Evolutionary conservation across 306 rosid species (phyloP), one percentile per base, ranked within the genome.

Genomic region (Phaseolus lunatus): DNA sequence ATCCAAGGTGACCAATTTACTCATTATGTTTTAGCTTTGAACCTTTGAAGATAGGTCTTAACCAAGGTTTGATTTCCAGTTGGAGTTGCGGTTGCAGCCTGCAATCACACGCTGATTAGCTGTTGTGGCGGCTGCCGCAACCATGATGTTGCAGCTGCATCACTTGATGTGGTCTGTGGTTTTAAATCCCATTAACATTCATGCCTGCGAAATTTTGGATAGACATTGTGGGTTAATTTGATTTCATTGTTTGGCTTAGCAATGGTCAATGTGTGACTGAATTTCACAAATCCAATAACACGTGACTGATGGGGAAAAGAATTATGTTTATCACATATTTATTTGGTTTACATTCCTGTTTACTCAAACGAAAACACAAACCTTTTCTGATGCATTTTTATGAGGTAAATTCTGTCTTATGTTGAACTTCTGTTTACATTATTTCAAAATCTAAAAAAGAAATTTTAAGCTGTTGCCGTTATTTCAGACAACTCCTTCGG

Each of bases 1-100:
- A 95, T 87, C 83, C 88, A 43, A 95, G 98, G 99, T 91, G 79
- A 81, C 69, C 68, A 27, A 67, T 57, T 72, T n/a, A 72, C 45
- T 59, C 75, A 10, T 57, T 19, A 26, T 68, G 61, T 76, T 39
- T 63, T 67, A 27, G 12, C 37, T 45, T 64, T 72, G 75, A 49
- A 77, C 20, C 69, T 31, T 64, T 15, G 50, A 77, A n/a, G 54
- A 22, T 66, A 78, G 57, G 57, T 57, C 73, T 22, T 78, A 33
- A 19, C 22, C 41, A 64, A 19, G 9, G 70, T 37, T 37, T 35
- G 13, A 35, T 14, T 41, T 39, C 14, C 2, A 5, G 72, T 41
- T 22, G 35, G 10, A 2, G 53, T 41, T 19, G 11, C n/a, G n/a
- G n/a, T n/a, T n/a, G n/a, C n/a, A n/a, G n/a, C n/a, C n/a, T n/a